Evolutionary conservation across 352 stramenopile genomes (phyloP), one percentile per base, ranked within the genome.

Genomic region (Thalassiosira mediterranea): DNA sequence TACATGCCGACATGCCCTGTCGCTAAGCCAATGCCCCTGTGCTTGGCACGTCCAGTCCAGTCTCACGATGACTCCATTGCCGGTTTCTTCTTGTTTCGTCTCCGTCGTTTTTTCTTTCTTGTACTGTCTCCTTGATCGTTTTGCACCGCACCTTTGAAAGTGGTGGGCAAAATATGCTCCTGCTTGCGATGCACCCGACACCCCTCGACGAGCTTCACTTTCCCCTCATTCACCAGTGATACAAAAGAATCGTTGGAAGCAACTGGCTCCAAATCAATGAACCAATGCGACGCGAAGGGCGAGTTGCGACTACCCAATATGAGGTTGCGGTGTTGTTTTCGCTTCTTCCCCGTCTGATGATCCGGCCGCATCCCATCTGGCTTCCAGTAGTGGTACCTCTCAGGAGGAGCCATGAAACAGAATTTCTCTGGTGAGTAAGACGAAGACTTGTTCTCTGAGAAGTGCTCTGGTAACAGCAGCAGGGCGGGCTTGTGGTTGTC

Each of bases 381-480:
- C n/a, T 48, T 72, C 62, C 51, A 72, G 46, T 72, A 72, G 42
- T 64, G 52, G 42, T 72, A 72, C 13, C 62, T 21, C 42, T 72
- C 42, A 0, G 19, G 28, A 32, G 62, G 32, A 5, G 48, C 42
- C 5, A 72, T 10, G 29, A 72, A 65, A 31, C 42, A 63, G 65
- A 65, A 65, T 4, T 58, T 72, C 3, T 72, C 63, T 0, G 26
- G n/a, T 8, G 46, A 68, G 13, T 49, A 40, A 26, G 48, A 15
- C 21, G 19, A 21, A 10, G 44, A 72, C 32, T 59, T 61, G 13
- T 72, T 71, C 17, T 76, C 74, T 28, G 52, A 66, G 15, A 83
- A 64, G 38, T 83, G 71, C 28, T 63, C 51, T 23, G 74, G 74
- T n/a, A 83, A 34, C 8, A 83, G 56, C 23, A 78, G 26, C 25